A percentile compares a stretch with the other conserved stretches of the same genome.
These are phyloP conservation scores for Penicillium hesseltinei DNA, from an alignment of 2,329 filamentous ascomycete species.

Conservation along the genomic window DNA sequence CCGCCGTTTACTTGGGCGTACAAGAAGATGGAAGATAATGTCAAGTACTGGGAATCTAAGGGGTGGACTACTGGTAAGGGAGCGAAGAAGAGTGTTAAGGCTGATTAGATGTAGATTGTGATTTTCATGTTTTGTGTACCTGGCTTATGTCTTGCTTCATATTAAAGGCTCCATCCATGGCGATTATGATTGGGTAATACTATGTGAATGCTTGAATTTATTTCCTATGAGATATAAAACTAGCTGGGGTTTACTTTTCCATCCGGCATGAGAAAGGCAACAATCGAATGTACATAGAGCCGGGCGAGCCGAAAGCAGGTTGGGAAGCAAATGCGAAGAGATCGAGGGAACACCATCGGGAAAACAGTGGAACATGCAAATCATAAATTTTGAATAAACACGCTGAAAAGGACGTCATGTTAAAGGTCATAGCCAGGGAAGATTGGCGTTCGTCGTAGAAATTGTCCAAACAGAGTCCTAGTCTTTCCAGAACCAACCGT, in stretches of 20 bases:
- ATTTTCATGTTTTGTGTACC: not conserved
- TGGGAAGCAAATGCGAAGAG: not conserved
- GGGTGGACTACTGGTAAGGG: slow-evolving; percentile 34
- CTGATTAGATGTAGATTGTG: slow-evolving; percentile 22
- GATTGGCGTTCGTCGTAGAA: not conserved
- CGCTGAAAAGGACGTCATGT: not conserved
- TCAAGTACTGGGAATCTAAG: slow-evolving; percentile 45
- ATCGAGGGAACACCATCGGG: not conserved
- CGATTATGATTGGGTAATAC: not conserved
- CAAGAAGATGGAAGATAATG: slow-evolving; percentile 50
- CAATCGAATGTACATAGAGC: not conserved
- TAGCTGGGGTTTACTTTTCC: not conserved
- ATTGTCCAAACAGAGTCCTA: slow-evolving; percentile 5
- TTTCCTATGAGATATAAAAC: not conserved
- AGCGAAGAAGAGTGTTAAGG: slow-evolving; percentile 39
- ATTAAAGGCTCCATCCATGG: no score
- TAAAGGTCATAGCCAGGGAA: not conserved
- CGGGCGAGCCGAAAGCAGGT: not conserved
- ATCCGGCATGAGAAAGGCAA: not conserved
- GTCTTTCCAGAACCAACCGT: slow-evolving; percentile 43
- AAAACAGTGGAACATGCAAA: not conserved
- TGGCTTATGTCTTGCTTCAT: not conserved
- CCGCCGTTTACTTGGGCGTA: slow-evolving; percentile 47
- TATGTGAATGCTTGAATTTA: not conserved
- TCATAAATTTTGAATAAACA: not conserved